Evolutionary conservation across 345 rosid genomes (phyloP), one percentile per base, ranked within the genome.

Genomic region (Salix udensis): DNA sequence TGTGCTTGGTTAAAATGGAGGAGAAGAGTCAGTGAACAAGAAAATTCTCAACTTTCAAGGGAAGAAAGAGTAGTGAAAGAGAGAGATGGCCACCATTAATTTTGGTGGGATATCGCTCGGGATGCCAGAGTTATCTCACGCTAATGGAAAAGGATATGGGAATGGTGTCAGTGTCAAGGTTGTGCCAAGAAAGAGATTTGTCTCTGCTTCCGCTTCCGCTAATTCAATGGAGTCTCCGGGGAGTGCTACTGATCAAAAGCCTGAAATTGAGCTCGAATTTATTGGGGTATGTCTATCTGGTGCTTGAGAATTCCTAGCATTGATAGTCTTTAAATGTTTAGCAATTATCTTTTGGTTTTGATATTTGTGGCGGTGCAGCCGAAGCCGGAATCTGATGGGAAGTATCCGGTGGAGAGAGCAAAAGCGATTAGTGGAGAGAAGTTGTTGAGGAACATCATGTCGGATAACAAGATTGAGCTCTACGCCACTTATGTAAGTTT

Each of bases 401-500:
- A 83, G 76, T 90, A 84, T 79, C 89, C 88, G 28, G 87, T 80
- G 87, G 91, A 90, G 65, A 89, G 83, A 84, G 88, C 89, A 0
- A 89, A 85, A 37, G 91, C 88, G 31, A 67, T 89, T 16, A 91
- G 97, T 50, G 97, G 98, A 40, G 96, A 88, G 78, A 91, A 92
- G 89, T 86, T 91, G 46, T 76, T 92, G 84, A 88, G 93, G 86
- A 90, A 36, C 84, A 89, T 91, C 77, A 90, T 95, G 98, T 77
- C 40, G 62, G 98, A 95, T 46, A 88, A 88, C 82, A 91, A 89
- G 82, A 83, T 94, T 46, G 97, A 95, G 81, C 89, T 92, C 4
- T 95, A 95, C 77, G 97, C 95, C 44, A 65, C 96, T 26, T 89
- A 95, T 82, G 98, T 92, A 85, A 84, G 92, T 85, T 70, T 19